Evolutionary conservation across 2,329 filamentous ascomycete species (phyloP).

Genomic region (Alternaria sp.): DNA sequence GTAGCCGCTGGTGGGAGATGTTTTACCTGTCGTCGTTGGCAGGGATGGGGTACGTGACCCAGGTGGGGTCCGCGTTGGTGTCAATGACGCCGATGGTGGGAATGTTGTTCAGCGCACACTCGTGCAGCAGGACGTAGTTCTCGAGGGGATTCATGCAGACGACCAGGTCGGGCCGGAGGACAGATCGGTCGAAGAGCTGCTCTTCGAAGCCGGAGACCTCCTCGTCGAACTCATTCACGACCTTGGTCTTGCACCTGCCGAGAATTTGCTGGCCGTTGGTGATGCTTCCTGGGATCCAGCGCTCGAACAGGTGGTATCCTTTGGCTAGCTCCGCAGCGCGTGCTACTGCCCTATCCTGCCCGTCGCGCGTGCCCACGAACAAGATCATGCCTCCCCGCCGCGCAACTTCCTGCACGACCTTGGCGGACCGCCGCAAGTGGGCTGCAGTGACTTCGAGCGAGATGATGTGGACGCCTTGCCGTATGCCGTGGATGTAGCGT

Average conservation of each 20-base stretch:
- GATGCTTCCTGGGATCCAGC: conserved; percentile 90
- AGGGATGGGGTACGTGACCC: conserved; percentile 95
- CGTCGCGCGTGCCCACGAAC: conserved; percentile 85
- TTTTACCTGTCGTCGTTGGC: conserved; percentile 91
- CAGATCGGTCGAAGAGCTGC: conserved; percentile 67
- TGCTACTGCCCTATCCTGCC: conserved; percentile 81
- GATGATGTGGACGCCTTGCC: conserved; percentile 91
- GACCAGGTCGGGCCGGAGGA: conserved; percentile 85
- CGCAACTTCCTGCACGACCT: conserved; percentile 86
- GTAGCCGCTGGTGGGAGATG: neutral
- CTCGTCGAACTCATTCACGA: conserved; percentile 78
- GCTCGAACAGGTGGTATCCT: conserved; percentile 87
- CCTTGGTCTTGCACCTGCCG: conserved; percentile 69
- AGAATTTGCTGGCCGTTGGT: conserved; percentile 93
- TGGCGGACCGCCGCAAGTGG: conserved; percentile 89
- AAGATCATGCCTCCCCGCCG: conserved; percentile 83
- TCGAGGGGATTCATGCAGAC: conserved; percentile 92
- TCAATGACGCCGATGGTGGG: conserved; percentile 96
- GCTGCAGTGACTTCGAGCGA: conserved; percentile 86
- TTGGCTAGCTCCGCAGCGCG: conserved; percentile 77
- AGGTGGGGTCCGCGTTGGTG: conserved; percentile 88
- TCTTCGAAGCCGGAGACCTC: conserved; percentile 68
- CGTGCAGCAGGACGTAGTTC: conserved; percentile 88
- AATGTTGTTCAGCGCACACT: conserved; percentile 86
- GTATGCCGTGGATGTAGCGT: conserved; percentile 89